Evolutionary conservation across 352 stramenopile species (phyloP).

Genomic region (Pythium brassicae): DNA sequence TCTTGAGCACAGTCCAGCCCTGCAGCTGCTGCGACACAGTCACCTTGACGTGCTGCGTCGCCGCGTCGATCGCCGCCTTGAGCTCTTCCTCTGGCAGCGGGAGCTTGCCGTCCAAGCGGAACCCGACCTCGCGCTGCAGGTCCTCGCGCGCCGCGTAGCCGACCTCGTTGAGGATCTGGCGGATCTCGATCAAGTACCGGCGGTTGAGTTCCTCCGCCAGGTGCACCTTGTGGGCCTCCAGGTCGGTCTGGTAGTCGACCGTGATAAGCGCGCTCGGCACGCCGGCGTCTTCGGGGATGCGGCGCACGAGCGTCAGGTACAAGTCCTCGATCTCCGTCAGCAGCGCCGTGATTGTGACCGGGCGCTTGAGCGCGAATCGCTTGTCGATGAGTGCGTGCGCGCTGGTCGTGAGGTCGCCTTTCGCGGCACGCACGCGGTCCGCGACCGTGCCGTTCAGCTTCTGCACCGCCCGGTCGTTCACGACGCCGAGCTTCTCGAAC

Average conservation of each 20-base stretch:
- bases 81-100: slow-evolving; percentile 59
- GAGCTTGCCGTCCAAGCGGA: slow-evolving; percentile 65
- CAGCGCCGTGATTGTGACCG: slow-evolving; percentile 54
- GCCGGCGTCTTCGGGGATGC: slow-evolving; percentile 19
- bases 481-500: slow-evolving; percentile 71
- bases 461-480: slow-evolving; percentile 70
- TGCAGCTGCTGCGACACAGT: slow-evolving; percentile 45
- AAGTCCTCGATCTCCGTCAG: slow-evolving; percentile 56
- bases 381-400: slow-evolving; percentile 58
- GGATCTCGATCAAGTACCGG: slow-evolving; percentile 75
- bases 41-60: slow-evolving; percentile 48
- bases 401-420: slow-evolving; percentile 57
- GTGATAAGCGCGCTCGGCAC: slow-evolving; percentile 29
- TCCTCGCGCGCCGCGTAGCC: slow-evolving; percentile 59
- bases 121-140: slow-evolving; percentile 52
- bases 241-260: slow-evolving; percentile 41
- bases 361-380: slow-evolving; percentile 38
- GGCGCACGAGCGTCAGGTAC: slow-evolving; percentile 25
- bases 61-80: slow-evolving; percentile 52
- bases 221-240: slow-evolving; percentile 63
- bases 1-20: slow-evolving; percentile 71
- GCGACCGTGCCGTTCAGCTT: slow-evolving; percentile 43
- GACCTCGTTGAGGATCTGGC: slow-evolving; percentile 67
- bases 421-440: slow-evolving; percentile 48
- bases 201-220: slow-evolving; percentile 64